Base-by-base conservation (phyloP, 2,329 filamentous ascomycete genomes). In the Penicillium sp. region DNA sequence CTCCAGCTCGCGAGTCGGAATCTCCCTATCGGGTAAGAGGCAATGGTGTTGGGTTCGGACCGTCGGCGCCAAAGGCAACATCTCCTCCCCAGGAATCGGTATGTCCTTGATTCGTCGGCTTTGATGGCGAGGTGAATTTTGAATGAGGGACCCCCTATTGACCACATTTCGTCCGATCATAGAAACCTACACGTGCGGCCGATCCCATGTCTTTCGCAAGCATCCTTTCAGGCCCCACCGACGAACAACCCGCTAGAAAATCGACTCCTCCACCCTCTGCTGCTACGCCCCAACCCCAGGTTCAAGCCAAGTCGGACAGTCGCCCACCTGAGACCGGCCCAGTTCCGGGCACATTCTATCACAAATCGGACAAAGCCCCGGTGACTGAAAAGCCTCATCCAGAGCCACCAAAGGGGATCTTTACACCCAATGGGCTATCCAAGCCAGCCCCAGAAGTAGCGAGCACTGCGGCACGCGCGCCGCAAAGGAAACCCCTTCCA, bases 191-290 rank as follows among this genome's bases (percentile, higher is more conserved):
- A 68, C 88, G 93, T 75, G 84, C 89, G 43, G 89, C 89, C 60
- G 91, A 96, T 74, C 90, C 93, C 56, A 97, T 97, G 93, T 95
- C 93, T 5, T 95, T 98, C 73, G 95, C 92, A 67, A 97, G 93
- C 74, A 96, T 98, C 61, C 88, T 98, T 46, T 94, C 92, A 4
- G 93, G 87, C 67, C 84, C 90, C 58, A 89, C 92, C 58, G 87
- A 90, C 56, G 83, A 86, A 16, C 76, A 72, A 65, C 69, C 75
- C 42, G 80, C 83, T 5, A 82, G 84, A 7, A 83, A 80, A 66
- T 74, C 79, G 13, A 54, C 52, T 81, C 80, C 80, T 46, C 81
- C 82, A 35, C 80, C 80, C 45, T 57, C 63, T 28, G 37, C 64
- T 10, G 38, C 68, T 35, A 53, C 64, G 14, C 59, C 70, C 16